Percentiles rank a stretch among this genome's conserved stretches.
These are phyloP conservation scores for Fonsecaea erecta DNA, from an alignment of 2,329 filamentous ascomycete genomes.

Conservation along the genomic window DNA sequence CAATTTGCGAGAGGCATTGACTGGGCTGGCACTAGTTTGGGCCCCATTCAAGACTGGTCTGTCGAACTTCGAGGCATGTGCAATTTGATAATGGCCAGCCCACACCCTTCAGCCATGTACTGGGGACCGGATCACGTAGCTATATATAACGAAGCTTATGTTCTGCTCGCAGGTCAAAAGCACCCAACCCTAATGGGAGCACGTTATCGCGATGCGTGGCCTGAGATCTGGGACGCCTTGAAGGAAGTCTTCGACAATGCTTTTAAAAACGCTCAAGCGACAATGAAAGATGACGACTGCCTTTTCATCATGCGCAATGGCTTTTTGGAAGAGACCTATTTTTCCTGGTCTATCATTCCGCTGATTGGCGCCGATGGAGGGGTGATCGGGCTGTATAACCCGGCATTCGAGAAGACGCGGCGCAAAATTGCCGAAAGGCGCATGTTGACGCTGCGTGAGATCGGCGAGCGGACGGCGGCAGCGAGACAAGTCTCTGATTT, in stretches of 20 bases:
- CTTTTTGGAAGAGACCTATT: conserved; percentile 78
- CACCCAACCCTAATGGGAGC: conserved; percentile 77
- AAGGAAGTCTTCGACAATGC: conserved; percentile 71
- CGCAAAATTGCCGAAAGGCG: conserved; percentile 77
- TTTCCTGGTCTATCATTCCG: conserved; percentile 77
- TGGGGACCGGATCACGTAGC: conserved; percentile 73
- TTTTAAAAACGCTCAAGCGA: conserved; percentile 72
- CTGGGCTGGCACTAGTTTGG: conserved; percentile 74
- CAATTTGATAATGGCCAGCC: conserved; percentile 79
- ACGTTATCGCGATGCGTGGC: conserved; percentile 70
- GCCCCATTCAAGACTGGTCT: conserved; percentile 75
- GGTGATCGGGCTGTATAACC: conserved; percentile 78
- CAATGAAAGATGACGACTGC: conserved; percentile 82
- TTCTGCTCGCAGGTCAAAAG: conserved; percentile 73
- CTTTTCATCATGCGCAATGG: conserved; percentile 70
- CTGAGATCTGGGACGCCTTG: conserved; percentile 75
- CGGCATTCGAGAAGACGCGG: conserved; percentile 79
- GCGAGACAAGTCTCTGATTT: conserved; percentile 75
- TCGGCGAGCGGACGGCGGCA: conserved; percentile 73
- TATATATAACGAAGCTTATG: conserved; percentile 75
- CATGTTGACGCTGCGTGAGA: conserved; percentile 77
- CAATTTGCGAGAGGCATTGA: conserved; percentile 72
- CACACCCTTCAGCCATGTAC: conserved; percentile 76
- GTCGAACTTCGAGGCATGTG: conserved; percentile 75
- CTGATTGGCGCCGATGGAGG: conserved; percentile 74